These are phyloP conservation scores for Xylariaceae sp. DNA, from an alignment of 2,329 filamentous ascomycete species.

Conservation along the genomic window DNA sequence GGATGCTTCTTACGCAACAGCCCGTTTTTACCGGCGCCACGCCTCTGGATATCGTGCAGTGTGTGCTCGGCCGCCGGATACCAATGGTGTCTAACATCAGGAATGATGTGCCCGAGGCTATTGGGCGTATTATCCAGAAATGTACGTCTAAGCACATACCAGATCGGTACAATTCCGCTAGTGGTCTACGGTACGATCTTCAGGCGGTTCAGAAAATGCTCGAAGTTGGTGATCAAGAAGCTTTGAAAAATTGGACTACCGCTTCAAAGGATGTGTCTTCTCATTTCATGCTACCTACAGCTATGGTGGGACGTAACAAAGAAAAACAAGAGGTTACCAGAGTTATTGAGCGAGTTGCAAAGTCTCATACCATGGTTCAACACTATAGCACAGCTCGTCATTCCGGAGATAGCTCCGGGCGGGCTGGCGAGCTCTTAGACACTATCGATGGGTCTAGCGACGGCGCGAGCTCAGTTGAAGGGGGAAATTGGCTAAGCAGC, in stretches of 20 bases:
- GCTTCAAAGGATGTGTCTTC: slow-evolving; percentile 88
- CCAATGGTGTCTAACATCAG: slow-evolving; percentile 77
- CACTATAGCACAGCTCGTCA: slow-evolving; percentile 52
- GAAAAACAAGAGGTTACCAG: slow-evolving; percentile 74
- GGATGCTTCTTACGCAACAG: slow-evolving; percentile 80
- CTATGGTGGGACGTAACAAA: slow-evolving; percentile 78
- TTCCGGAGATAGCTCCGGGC: slow-evolving; percentile 56
- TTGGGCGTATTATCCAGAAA: slow-evolving; percentile 84
- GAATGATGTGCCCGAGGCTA: slow-evolving; percentile 81
- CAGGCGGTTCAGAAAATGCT: slow-evolving; percentile 75
- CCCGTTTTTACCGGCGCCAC: slow-evolving; percentile 80
- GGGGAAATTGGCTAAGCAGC: slow-evolving; percentile 54
- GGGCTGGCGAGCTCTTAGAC: slow-evolving; percentile 58
- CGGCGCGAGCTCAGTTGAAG: slow-evolving; percentile 63
- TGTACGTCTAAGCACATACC: slow-evolving; percentile 89
- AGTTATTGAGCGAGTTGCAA: slow-evolving; percentile 78
- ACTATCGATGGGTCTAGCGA: slow-evolving; percentile 63
- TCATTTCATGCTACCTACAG: slow-evolving; percentile 84
- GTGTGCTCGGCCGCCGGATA: slow-evolving; percentile 79
- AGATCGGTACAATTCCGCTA: slow-evolving; percentile 88
- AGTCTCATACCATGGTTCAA: slow-evolving; percentile 60
- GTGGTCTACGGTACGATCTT: slow-evolving; percentile 83
- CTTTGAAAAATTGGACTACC: slow-evolving; percentile 75
- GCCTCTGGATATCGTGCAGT: slow-evolving; percentile 90
- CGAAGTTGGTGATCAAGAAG: slow-evolving; percentile 73